A percentile compares a stretch with the other conserved stretches of the same genome.
These are phyloP conservation scores for Coemansia sp. DNA, from an alignment of 192 early-diverging fungal genomes.

Conservation along the genomic window DNA sequence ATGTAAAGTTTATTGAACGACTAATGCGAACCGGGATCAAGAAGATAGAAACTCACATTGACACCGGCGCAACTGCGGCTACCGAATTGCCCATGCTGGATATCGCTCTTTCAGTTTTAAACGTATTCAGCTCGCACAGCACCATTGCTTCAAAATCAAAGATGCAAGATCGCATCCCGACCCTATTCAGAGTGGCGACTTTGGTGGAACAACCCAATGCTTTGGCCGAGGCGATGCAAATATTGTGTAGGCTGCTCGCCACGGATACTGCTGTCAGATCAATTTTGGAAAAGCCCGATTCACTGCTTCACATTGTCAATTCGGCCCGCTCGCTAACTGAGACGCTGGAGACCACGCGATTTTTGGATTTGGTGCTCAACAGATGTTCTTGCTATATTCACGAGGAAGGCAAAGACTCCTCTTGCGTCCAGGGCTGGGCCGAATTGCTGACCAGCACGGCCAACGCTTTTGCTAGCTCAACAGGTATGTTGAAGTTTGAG, in stretches of 20 bases:
- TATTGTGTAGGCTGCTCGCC: slow-evolving; percentile 20
- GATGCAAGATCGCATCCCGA: slow-evolving; percentile 38
- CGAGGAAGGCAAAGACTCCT: not conserved
- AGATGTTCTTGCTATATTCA: slow-evolving; percentile 26
- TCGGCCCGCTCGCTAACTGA: not conserved
- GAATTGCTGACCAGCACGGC: slow-evolving; percentile 2
- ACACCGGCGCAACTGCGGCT: not conserved
- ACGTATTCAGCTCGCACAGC: slow-evolving; percentile 35
- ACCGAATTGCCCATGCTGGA: slow-evolving; percentile 17
- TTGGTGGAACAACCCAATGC: not conserved
- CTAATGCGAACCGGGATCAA: slow-evolving; percentile 43
- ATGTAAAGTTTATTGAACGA: slow-evolving; percentile 38
- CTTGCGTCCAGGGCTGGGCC: not conserved
- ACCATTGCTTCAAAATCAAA: slow-evolving; percentile 20
- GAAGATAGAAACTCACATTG: not conserved
- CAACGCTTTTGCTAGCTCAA: slow-evolving; percentile 3
- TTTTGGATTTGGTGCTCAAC: slow-evolving; percentile 28
- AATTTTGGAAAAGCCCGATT: slow-evolving; percentile 10
- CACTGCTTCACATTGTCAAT: slow-evolving; percentile 5
- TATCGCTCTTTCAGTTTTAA: slow-evolving; percentile 36
- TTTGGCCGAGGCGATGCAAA: slow-evolving; percentile 19
- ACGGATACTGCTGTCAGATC: slow-evolving; percentile 16
- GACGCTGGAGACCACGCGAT: slow-evolving; percentile 2
- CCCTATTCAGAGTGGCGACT: slow-evolving; percentile 19
- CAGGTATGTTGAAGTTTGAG: slow-evolving; percentile 20